Evolutionary conservation across 1,284 basidiomycete genomes (phyloP).

Genomic region (Golubevia pallescens): DNA sequence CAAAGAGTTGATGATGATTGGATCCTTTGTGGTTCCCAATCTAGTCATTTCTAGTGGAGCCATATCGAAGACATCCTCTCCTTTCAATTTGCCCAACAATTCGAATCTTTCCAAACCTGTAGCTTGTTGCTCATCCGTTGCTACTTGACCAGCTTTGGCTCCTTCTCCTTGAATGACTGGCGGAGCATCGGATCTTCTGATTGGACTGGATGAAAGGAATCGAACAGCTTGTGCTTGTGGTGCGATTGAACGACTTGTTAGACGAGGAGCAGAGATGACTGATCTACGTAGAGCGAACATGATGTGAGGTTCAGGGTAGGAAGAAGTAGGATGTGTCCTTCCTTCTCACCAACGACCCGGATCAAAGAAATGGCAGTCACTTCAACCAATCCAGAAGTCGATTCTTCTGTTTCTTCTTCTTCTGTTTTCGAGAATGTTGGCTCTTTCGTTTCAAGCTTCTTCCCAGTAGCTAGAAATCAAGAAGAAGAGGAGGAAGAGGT

Average conservation of each 20-base stretch:
- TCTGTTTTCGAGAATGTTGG: not conserved
- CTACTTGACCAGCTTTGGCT: slow-evolving; percentile 77
- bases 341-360: not conserved
- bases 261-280: slow-evolving; percentile 4
- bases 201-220: too few relatives aligned
- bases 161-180: slow-evolving; percentile 78
- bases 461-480: not conserved
- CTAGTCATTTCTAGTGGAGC: slow-evolving; percentile 83
- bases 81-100: slow-evolving; percentile 84
- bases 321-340: not conserved
- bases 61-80: slow-evolving; percentile 88
- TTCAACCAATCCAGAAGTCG: not conserved
- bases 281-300: slow-evolving; percentile 4
- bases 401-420: not conserved
- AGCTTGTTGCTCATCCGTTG: slow-evolving; percentile 85
- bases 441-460: slow-evolving; percentile 2
- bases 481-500: not conserved
- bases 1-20: slow-evolving; percentile 83
- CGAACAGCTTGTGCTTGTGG: too few relatives aligned
- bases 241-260: not conserved
- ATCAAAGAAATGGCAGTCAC: too few relatives aligned
- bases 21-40: slow-evolving; percentile 84
- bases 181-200: slow-evolving; percentile 44
- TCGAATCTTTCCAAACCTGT: slow-evolving; percentile 97
- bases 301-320: slow-evolving; percentile 6